Base-by-base conservation (phyloP, 441 rosid genomes). In the Daphne laureola region DNA sequence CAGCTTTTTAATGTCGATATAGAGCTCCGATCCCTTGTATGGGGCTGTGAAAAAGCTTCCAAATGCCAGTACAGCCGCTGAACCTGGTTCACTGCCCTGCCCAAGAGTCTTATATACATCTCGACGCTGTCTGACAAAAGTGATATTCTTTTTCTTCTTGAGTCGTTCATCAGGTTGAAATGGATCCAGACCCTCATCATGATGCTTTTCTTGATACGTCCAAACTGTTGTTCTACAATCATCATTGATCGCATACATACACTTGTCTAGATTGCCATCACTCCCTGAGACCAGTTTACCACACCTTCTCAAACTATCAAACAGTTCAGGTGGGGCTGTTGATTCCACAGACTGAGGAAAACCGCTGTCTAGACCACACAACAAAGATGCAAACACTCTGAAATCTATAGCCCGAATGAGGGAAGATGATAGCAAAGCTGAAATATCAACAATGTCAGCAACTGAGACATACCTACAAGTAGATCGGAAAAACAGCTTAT, bases 141-240 rank as follows among this genome's bases (percentile, higher is more conserved):
- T 52, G 51, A 83, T 8, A 36, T 84, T 84, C 82, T 73, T 92
- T 35, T 81, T 89, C 81, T 73, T 78, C 83, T 68, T 83, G 5
- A 93, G 85, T 60, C 81, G 85, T 72, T 87, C 84, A 61, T 83
- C 87, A 4, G 95, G 84, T 69, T 93, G 98, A 45, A 84, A 81
- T 0, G 84, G 46, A 73, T 89, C 97, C 51, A 86, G 69, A 4
- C 17, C 58, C 42, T 90, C 90, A 57, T 79, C 81, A 17, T 72
- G 68, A 23, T 67, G 80, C 27, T 70, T 82, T 31, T 66, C 73
- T 57, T 68, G 71, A 53, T 87, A 83, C 8, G 79, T 87, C 97
- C 97, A 87, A 59, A 89, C 93, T 0, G 93, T 85, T 13, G 73
- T 81, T 79, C 86, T 78, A 65, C 97, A 93, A 75, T 93, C 97